Conservation (phyloP, 176 grass and related monocot species). For the Phragmites australis region DNA sequence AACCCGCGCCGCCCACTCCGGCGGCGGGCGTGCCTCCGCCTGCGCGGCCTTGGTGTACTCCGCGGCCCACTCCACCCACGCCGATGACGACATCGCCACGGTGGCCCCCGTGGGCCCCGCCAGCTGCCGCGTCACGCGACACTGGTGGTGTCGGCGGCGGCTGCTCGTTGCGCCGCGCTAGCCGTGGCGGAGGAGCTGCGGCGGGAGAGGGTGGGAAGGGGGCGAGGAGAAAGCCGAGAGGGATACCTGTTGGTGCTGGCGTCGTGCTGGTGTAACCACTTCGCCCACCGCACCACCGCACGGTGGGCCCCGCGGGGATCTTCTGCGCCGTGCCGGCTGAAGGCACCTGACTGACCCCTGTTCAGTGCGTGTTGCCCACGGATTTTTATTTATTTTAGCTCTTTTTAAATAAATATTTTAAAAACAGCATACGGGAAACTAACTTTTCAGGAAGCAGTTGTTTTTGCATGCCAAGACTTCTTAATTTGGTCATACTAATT, state of each 20-base stretch:
- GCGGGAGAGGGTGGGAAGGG: neutral
- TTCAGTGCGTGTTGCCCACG: too few species aligned
- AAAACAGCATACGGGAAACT: too few species aligned
- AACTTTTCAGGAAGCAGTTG: too few species aligned
- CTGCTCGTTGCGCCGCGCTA: neutral
- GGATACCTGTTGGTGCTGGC: neutral
- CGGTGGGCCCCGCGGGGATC: neutral
- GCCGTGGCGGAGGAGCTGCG: neutral
- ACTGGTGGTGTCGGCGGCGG: too few species aligned
- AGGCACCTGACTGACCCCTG: neutral
- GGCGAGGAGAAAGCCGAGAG: neutral
- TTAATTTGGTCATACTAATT: too few species aligned
- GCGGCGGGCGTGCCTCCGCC: conserved; percentile 51
- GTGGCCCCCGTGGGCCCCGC: neutral
- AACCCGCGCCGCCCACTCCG: conserved; percentile 61
- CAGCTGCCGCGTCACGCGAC: too few species aligned
- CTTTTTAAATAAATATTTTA: too few species aligned
- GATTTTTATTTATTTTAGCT: too few species aligned
- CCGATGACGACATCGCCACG: neutral
- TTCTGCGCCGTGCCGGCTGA: neutral
- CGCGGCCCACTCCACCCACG: conserved; percentile 51
- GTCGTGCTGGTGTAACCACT: conserved; percentile 41
- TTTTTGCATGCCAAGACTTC: too few species aligned
- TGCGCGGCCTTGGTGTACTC: conserved; percentile 73
- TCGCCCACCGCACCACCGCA: conserved; percentile 1